These are phyloP conservation scores for Aristolochia contorta DNA, from an alignment of 164 flowering plant genomes.

Conservation along the genomic window DNA sequence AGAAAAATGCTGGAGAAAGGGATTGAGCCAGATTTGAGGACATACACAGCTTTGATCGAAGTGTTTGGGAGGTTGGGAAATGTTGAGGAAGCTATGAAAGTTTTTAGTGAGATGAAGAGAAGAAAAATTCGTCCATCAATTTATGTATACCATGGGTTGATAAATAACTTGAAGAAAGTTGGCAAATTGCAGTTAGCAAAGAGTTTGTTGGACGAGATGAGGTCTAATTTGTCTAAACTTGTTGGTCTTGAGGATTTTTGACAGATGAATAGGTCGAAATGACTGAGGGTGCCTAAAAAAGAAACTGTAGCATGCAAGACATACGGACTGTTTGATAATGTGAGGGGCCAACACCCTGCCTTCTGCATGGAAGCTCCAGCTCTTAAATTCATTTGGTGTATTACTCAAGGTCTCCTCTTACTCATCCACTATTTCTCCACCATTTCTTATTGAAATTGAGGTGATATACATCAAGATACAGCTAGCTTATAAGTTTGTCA, in stretches of 20 bases:
- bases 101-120: slow-evolving; percentile 63
- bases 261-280: slow-evolving; percentile 23
- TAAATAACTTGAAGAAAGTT: slow-evolving; percentile 43
- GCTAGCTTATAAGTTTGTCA: too few relatives aligned
- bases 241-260: slow-evolving; percentile 58
- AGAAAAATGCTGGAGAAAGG: slow-evolving; percentile 56
- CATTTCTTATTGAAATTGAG: too few relatives aligned
- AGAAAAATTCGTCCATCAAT: slow-evolving; percentile 48
- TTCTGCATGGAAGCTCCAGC: too few relatives aligned
- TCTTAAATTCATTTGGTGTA: too few relatives aligned
- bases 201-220: slow-evolving; percentile 51
- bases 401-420: too few relatives aligned
- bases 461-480: too few relatives aligned
- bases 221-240: slow-evolving; percentile 27
- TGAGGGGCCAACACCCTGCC: too few relatives aligned
- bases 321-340: too few relatives aligned
- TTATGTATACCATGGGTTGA: slow-evolving; percentile 49
- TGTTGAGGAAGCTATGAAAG: slow-evolving; percentile 45
- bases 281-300: too few relatives aligned
- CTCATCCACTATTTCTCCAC: too few relatives aligned
- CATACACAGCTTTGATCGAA: slow-evolving; percentile 74
- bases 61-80: slow-evolving; percentile 70
- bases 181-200: slow-evolving; percentile 56
- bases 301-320: too few relatives aligned
- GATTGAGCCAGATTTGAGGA: slow-evolving; percentile 68